These are phyloP conservation scores for Jacaranda mimosifolia DNA, from an alignment of 257 asterid genomes.

Conservation along the genomic window DNA sequence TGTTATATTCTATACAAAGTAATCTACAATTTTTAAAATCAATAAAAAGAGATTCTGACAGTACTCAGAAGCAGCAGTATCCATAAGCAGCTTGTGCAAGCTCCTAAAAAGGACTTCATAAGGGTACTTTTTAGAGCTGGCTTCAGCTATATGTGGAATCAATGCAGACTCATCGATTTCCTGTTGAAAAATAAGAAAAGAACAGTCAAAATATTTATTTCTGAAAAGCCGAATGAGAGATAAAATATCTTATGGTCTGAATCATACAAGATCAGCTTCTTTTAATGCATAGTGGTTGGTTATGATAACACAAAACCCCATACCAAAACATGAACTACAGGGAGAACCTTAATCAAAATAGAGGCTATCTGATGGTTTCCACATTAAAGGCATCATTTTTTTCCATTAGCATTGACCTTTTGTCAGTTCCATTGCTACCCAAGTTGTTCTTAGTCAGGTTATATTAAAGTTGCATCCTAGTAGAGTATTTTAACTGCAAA, in stretches of 20 bases:
- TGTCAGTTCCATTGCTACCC: conserved; percentile 3
- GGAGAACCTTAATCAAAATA: conserved; percentile 2
- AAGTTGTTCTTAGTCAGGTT: conserved; percentile 27
- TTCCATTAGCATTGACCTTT: conserved; percentile 16
- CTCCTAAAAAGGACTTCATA: conserved; percentile 99
- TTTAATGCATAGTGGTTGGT: conserved; percentile 18
- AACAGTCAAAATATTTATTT: conserved; percentile 16
- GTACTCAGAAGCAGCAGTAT: conserved; percentile 99
- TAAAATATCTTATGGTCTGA: neutral
- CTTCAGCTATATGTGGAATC: conserved; percentile 99
- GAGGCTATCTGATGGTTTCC: conserved; percentile 2
- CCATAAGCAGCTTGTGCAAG: conserved; percentile 98
- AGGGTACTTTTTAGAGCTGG: conserved; percentile 94
- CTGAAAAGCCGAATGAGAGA: conserved; percentile 15
- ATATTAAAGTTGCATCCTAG: neutral
- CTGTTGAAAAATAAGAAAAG: conserved; percentile 49
- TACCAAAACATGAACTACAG: conserved; percentile 8
- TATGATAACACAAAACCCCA: conserved; percentile 6
- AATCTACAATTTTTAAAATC: conserved; percentile 14
- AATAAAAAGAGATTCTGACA: conserved; percentile 30
- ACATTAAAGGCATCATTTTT: neutral
- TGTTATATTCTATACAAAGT: conserved; percentile 1
- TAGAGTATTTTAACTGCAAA: neutral
- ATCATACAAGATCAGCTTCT: conserved; percentile 22
- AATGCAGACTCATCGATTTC: conserved; percentile 98